Base-by-base conservation (phyloP, 2,329 filamentous ascomycete genomes). In the Trichoderma cornu-damae region DNA sequence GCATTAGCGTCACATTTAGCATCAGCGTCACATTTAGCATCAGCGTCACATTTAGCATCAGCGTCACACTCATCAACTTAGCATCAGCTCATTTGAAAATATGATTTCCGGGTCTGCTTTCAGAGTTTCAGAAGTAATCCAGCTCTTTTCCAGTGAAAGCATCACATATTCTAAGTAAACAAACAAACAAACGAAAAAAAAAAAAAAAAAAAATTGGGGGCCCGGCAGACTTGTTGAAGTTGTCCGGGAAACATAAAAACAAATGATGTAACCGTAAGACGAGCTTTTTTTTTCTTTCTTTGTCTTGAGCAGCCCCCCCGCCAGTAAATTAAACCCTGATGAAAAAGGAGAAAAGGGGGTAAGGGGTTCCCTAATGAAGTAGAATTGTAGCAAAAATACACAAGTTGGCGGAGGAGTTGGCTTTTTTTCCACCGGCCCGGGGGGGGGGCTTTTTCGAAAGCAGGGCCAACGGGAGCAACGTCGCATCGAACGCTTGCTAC, bases 141-240 rank as follows among this genome's bases (percentile, higher is more conserved):
- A 8, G 18, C 37, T 24, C 30, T 44, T 44, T 28, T n/a, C 40
- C 16, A 30, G 43, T 40, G 43, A 48, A 32, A 30, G 52, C 43
- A 32, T 48, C 42, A 37, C 26, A 24, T 55, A 55, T 32, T 55
- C 52, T 55, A 55, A 55, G 40, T 53, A 44, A 28, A 53, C 38
- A 24, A 35, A n/a, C 24, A 37, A n/a, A n/a, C 3, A 22, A 48
- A 24, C n/a, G 11, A 8, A 12, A 38, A 37, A n/a, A 43, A 42
- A 22, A 32, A 43, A 8, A 18, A 22, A 37, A 4, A 22, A 28
- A n/a, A 20, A 14, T n/a, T n/a, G n/a, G n/a, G n/a, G 18, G 46
- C 35, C 48, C 48, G 18, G 35, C 38, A 30, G n/a, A 24, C 50
- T 53, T 11, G 18, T 26, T 11, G 14, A 44, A 53, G 50, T n/a